These are phyloP conservation scores for Alternaria sp. DNA, from an alignment of 2,329 filamentous ascomycete species.

Conservation along the genomic window DNA sequence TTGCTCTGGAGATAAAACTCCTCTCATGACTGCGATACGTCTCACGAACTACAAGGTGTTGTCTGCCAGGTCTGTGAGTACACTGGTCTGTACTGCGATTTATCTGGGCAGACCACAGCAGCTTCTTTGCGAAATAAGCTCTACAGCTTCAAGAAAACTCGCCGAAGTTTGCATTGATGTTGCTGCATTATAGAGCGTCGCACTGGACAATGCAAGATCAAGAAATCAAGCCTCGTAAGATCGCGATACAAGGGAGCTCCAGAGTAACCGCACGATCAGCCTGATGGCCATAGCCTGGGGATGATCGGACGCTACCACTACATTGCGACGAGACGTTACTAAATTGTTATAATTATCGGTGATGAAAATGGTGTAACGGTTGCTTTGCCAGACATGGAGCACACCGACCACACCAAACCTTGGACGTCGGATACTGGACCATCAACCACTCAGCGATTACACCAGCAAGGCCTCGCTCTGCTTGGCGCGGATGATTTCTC, in stretches of 20 bases:
- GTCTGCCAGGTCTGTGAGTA: neutral
- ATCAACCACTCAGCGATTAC: neutral
- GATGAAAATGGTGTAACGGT: neutral
- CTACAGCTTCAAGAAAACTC: neutral
- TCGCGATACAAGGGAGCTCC: too few relatives aligned
- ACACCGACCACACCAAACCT: neutral
- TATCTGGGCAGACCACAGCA: neutral
- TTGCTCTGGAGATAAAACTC: neutral
- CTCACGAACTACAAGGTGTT: neutral
- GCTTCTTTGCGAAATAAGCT: neutral
- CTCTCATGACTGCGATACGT: neutral
- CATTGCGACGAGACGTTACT: too few relatives aligned
- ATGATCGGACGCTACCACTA: too few relatives aligned
- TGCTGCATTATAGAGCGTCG: neutral
- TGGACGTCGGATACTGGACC: neutral
- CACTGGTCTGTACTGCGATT: neutral
- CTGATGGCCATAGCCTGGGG: too few relatives aligned
- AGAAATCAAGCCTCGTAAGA: neutral
- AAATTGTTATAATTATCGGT: neutral
- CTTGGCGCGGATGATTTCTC: neutral
- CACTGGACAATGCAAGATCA: neutral
- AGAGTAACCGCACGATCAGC: too few relatives aligned
- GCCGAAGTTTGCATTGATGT: neutral
- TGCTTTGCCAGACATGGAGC: neutral
- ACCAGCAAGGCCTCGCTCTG: neutral